Evolutionary conservation across 345 rosid genomes (phyloP).

Genomic region (Reutealis trisperma): DNA sequence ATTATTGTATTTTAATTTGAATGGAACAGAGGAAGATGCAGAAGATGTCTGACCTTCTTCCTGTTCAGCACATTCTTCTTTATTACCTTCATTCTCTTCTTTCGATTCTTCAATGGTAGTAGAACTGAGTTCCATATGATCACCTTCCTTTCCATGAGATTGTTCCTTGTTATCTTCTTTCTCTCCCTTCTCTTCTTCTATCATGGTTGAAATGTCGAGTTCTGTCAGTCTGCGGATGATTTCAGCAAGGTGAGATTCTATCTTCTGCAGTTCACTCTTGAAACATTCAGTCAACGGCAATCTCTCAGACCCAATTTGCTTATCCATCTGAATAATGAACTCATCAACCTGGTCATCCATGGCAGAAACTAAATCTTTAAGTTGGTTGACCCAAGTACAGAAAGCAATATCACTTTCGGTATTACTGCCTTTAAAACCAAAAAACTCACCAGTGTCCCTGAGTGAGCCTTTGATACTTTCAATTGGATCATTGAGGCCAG

Average conservation of each 20-base stretch:
- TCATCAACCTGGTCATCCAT: conserved; percentile 35
- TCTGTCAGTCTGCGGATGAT: conserved; percentile 11
- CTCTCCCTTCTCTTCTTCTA: not conserved
- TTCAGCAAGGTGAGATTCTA: conserved; percentile 21
- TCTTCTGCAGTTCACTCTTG: conserved; percentile 19
- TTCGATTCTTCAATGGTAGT: conserved; percentile 8
- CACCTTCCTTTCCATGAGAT: not conserved
- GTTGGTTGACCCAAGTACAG: conserved; percentile 17
- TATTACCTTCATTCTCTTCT: conserved; percentile 6
- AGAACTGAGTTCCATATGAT: conserved; percentile 3
- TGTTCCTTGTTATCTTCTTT: not conserved
- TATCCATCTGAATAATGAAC: conserved; percentile 32
- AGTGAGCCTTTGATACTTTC: conserved; percentile 8
- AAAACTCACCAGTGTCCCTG: conserved; percentile 19
- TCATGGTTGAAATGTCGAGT: conserved; percentile 8
- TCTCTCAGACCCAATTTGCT: conserved; percentile 16
- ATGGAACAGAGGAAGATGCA: conserved; percentile 19
- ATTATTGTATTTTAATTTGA: conserved; percentile 11
- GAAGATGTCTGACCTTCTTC: conserved; percentile 27
- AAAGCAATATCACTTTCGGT: conserved; percentile 16
- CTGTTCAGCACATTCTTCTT: not conserved
- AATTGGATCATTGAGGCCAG: conserved; percentile 23
- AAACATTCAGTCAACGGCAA: conserved; percentile 23
- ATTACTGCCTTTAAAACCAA: not conserved
- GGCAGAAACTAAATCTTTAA: conserved; percentile 8